Evolutionary conservation across 2,329 filamentous ascomycete genomes (phyloP).

Genomic region (Aspergillus piperis): DNA sequence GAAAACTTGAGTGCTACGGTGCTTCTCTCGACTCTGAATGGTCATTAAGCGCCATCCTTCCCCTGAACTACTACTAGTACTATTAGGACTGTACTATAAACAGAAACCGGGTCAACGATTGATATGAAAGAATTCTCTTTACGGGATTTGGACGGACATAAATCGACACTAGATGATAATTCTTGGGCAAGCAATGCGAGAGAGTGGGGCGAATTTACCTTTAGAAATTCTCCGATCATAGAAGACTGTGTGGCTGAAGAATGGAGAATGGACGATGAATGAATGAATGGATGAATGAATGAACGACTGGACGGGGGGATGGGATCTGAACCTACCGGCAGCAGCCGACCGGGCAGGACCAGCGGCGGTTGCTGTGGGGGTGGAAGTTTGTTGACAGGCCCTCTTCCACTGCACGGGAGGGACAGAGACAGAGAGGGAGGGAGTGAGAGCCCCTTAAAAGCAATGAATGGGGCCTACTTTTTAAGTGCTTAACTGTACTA

Average conservation of each 20-base stretch:
- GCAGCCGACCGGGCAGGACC: constrained; percentile 8
- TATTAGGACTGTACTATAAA: not conserved
- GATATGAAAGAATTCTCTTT: not conserved
- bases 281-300: no score
- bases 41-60: not conserved
- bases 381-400: constrained; percentile 24
- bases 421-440: not conserved
- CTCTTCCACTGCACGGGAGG: not conserved
- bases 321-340: constrained; percentile 6
- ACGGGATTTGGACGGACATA: not conserved
- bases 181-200: not conserved
- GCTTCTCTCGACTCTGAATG: not conserved
- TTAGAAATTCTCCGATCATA: not conserved
- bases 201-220: not conserved
- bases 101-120: not conserved
- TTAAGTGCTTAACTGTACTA: no score
- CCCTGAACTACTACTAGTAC: not conserved
- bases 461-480: no score
- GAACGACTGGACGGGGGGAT: no score
- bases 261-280: not conserved
- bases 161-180: not conserved
- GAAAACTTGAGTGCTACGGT: not conserved
- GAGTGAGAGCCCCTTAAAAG: not conserved
- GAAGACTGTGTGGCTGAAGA: not conserved
- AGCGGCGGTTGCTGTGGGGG: constrained; percentile 29